Conservation (phyloP, 805 yeast species). For the Myxozyma kluyveri region DNA sequence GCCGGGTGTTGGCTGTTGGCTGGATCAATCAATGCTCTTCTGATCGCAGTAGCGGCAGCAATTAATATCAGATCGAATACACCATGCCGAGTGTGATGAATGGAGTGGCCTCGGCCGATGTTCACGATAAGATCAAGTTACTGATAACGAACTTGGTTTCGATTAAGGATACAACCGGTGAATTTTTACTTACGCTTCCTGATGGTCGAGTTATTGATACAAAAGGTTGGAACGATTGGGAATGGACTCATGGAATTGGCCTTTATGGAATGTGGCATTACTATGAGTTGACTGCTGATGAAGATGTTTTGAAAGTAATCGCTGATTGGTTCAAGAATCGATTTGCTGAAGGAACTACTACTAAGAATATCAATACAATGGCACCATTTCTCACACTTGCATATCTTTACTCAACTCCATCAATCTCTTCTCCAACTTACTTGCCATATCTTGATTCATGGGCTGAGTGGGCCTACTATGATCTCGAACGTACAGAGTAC, state of each 20-base stretch:
- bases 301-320: conserved; percentile 33
- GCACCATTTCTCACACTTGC: conserved; percentile 41
- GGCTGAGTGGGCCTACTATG: conserved; percentile 41
- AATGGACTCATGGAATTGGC: conserved; percentile 44
- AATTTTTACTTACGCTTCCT: conserved; percentile 35
- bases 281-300: conserved; percentile 36
- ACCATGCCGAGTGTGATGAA: conserved; percentile 8
- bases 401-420: conserved; percentile 35
- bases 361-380: conserved; percentile 42
- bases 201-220: conserved; percentile 42
- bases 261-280: conserved; percentile 43
- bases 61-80: too few species aligned
- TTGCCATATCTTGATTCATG: conserved; percentile 37
- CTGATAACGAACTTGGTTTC: conserved; percentile 50
- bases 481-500: conserved; percentile 37
- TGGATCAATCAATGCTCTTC: too few species aligned
- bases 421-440: conserved; percentile 31
- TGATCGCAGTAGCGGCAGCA: too few species aligned
- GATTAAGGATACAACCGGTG: conserved; percentile 39
- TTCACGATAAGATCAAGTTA: conserved; percentile 61
- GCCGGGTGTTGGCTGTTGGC: too few species aligned
- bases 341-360: conserved; percentile 38
- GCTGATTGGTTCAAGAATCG: conserved; percentile 38
- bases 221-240: conserved; percentile 46
- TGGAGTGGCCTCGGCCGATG: conserved; percentile 53